Evolutionary conservation across 768 basidiomycete genomes (phyloP).

Genomic region (Arthromyces matolae): DNA sequence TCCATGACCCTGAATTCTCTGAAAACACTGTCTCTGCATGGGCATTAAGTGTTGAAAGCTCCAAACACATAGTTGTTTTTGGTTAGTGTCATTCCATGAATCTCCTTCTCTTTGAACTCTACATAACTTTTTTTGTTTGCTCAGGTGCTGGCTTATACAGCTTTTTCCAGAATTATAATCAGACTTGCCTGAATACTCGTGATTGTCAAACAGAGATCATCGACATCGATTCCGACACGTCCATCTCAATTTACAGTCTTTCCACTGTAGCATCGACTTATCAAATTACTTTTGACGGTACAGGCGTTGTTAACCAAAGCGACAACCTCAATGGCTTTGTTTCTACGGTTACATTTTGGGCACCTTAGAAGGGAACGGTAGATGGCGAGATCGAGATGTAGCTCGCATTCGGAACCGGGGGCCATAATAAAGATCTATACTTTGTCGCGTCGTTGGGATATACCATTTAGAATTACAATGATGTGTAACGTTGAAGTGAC

Average conservation of each 20-base stretch:
- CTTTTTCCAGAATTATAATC: conserved; percentile 61
- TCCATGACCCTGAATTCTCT: conserved; percentile 51
- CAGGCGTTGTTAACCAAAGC: conserved; percentile 44
- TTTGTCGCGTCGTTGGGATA: too few species aligned
- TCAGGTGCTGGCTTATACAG: conserved; percentile 47
- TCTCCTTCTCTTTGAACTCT: conserved; percentile 28
- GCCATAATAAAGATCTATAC: too few species aligned
- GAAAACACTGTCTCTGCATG: conserved; percentile 43
- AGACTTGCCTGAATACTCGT: conserved; percentile 22
- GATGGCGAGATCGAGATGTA: too few species aligned
- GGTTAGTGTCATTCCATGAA: too few species aligned
- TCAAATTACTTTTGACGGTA: conserved; percentile 45
- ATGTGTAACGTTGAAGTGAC: too few species aligned
- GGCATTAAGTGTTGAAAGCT: conserved; percentile 50
- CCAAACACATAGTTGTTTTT: conserved; percentile 23
- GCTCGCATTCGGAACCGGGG: too few species aligned
- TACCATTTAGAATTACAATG: too few species aligned
- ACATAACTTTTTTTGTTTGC: background rate
- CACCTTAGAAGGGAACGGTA: too few species aligned
- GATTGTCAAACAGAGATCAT: conserved; percentile 54
- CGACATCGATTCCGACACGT: conserved; percentile 46
- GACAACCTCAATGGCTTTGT: conserved; percentile 54
- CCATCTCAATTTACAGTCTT: conserved; percentile 50
- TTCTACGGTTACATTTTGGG: conserved; percentile 48
- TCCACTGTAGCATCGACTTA: conserved; percentile 53